phyloP scores from a whole-genome alignment of 2,329 filamentous ascomycete species.

The Ophidiomyces ophidiicola region DNA sequence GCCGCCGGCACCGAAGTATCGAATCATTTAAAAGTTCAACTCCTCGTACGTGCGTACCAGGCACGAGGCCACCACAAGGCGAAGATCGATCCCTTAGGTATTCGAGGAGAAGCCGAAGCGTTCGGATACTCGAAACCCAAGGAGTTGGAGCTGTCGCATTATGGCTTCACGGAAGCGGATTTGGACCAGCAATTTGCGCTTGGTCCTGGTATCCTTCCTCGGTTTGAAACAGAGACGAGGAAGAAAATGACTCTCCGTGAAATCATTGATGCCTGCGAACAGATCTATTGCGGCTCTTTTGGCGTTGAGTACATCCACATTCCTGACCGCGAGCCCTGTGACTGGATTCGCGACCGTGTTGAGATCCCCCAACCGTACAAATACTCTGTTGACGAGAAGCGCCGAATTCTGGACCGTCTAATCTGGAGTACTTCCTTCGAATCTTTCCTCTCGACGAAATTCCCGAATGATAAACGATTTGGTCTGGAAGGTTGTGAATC shows the following conservation, averaged over 20 bases:
- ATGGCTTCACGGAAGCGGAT: conserved; percentile 89
- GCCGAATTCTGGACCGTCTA: conserved; percentile 86
- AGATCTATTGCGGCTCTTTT: conserved; percentile 93
- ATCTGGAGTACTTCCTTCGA: conserved; percentile 99
- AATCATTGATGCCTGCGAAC: conserved; percentile 85
- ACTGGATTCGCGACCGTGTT: conserved; percentile 91
- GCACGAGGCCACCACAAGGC: conserved; percentile 97
- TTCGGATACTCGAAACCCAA: conserved; percentile 81
- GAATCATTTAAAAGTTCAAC: conserved; percentile 95
- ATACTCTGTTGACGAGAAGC: conserved; percentile 97
- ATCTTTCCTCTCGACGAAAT: conserved; percentile 88
- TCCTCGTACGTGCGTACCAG: conserved; percentile 94
- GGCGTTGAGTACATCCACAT: conserved; percentile 99
- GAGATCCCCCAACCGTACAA: conserved; percentile 93
- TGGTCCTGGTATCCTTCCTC: conserved; percentile 85
- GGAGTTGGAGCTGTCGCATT: conserved; percentile 85
- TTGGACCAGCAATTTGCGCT: conserved; percentile 83
- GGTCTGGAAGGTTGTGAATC: conserved; percentile 95
- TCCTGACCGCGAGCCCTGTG: conserved; percentile 90
- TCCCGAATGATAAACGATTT: conserved; percentile 99
- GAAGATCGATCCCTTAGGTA: conserved; percentile 89
- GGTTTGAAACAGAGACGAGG: conserved; percentile 76
- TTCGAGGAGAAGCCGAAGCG: conserved; percentile 70
- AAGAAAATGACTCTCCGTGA: conserved; percentile 96
- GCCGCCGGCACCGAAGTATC: conserved; percentile 69